Base-by-base conservation (phyloP, 768 basidiomycete genomes). In the Piloderma croceum region DNA sequence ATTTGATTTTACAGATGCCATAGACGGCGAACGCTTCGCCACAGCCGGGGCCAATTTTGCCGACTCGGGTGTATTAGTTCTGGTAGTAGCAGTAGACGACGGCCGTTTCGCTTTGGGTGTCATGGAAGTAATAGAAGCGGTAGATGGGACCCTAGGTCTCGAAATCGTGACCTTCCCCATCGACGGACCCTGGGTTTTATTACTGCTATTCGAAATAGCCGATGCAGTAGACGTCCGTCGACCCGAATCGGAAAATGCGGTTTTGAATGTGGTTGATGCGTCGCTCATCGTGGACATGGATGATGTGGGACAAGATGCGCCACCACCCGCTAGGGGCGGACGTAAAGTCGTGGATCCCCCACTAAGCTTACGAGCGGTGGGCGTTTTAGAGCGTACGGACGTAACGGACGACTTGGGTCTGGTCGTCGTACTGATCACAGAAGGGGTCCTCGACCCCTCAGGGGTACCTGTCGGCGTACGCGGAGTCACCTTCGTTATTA, bases 231-330 rank as follows among this genome's bases (percentile, higher is more conserved):
- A 65, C 10, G 48, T 42, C 15, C 54, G 51, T 12, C 59, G 54
- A 12, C 27, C 10, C 27, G 15, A 9, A 29, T 29, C 63, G 7
- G 62, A 67, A 36, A 60, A 63, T 5, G 73, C 69, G 3, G 71
- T 73, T 43, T 67, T 68, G 54, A 73, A 78, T 3, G 70, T 64
- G 4, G 63, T 59, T 7, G 64, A 64, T 18, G 48, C 58, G 18
- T 68, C 68, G 42, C 67, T 69, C 5, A 54, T 59, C 12, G 53
- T 61, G 20, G 59, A 59, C 20, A 55, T 36, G 7, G 46, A 39
- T 11, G 57, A 51, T 5, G 46, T 39, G 12, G 59, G 56, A 37
- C 52, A 15, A 15, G 27, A 29, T 9, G 9, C 34, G 19, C n/a
- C n/a, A n/a, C n/a, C n/a, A n/a, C n/a, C n/a, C n/a, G 12, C 34